Evolutionary conservation across 345 rosid genomes (phyloP), one percentile per base, ranked within the genome.

Genomic region (Raphanus raphanistrum): DNA sequence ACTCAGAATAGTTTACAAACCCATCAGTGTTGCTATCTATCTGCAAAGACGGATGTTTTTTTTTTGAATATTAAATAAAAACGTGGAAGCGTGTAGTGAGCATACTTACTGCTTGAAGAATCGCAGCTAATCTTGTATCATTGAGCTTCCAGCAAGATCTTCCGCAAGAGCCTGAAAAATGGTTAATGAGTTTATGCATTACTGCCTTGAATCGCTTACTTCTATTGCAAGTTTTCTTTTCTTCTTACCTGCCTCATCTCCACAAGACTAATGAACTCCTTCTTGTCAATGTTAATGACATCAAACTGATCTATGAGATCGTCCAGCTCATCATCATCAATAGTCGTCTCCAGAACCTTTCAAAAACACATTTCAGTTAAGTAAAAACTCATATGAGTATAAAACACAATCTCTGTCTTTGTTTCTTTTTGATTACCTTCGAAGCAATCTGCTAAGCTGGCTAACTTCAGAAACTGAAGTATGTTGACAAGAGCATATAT

Each of bases 11-110:
- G 84, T 95, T 98, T 63, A 95, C 99, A 59, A 92, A 88, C 28
- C 99, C 99, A 76, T 95, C 97, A 38, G 99, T 92, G 83, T 95
- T 95, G 84, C 94, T 83, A 80, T 95, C 99, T 66, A 95, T 92
- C 98, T 92, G 86, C 59, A 82, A 36, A 7, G 43, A 36, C 43
- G 3, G 38, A 35, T 7, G 7, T 5, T 5, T 35, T 29, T 3
- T 29, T 29, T 35, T 35, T 35, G 38, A 7, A 35, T 35, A 5
- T 5, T 50, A 54, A 54, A 38, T 1, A 70, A 60, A 58, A 35
- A 59, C 15, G 57, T 27, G 50, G 33, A 61, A 9, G 31, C 31
- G 31, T 28, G 0, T 2, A 38, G 12, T 38, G 45, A 38, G 45
- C 35, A 76, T 16, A 29, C 26, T 11, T 71, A 95, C 98, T 54